These are phyloP conservation scores for Tephrocybe sp. DNA, from an alignment of 768 basidiomycete genomes.

Conservation along the genomic window DNA sequence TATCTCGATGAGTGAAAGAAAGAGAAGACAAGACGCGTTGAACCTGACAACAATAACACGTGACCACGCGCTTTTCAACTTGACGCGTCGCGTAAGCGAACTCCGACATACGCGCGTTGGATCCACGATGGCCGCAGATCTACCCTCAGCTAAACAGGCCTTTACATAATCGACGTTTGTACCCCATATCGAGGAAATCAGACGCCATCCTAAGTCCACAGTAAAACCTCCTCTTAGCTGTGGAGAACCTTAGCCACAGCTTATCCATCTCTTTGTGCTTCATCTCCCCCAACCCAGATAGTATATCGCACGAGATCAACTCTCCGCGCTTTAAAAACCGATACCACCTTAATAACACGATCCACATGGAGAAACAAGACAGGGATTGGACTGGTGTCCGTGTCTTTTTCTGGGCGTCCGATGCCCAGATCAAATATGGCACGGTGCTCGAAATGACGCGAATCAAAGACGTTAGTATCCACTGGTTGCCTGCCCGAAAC, in stretches of 20 bases:
- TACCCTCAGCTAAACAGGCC: neutral
- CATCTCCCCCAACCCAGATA: neutral
- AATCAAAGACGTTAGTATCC: conserved; percentile 18
- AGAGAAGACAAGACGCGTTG: conserved; percentile 7
- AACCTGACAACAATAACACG: conserved; percentile 13
- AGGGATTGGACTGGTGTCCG: conserved; percentile 20
- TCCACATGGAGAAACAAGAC: conserved; percentile 4
- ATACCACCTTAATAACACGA: neutral
- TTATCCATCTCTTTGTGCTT: neutral
- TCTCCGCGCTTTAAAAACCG: neutral
- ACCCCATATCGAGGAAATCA: neutral
- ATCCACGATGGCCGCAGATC: neutral
- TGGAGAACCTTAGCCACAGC: conserved; percentile 1
- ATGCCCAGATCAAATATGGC: conserved; percentile 23
- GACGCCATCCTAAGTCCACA: conserved; percentile 2
- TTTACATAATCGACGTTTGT: conserved; percentile 13
- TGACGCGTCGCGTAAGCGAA: conserved; percentile 1
- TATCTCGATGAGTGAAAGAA: conserved; percentile 1
- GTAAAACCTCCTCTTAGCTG: neutral
- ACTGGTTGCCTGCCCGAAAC: too few species aligned
- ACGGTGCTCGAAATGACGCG: conserved; percentile 18
- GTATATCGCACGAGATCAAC: conserved; percentile 6
- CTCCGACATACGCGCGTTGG: neutral
- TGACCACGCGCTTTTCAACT: conserved; percentile 5
- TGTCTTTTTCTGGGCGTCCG: conserved; percentile 25